phyloP scores from a whole-genome alignment of 106 monocot species.

The Posidonia australis region DNA sequence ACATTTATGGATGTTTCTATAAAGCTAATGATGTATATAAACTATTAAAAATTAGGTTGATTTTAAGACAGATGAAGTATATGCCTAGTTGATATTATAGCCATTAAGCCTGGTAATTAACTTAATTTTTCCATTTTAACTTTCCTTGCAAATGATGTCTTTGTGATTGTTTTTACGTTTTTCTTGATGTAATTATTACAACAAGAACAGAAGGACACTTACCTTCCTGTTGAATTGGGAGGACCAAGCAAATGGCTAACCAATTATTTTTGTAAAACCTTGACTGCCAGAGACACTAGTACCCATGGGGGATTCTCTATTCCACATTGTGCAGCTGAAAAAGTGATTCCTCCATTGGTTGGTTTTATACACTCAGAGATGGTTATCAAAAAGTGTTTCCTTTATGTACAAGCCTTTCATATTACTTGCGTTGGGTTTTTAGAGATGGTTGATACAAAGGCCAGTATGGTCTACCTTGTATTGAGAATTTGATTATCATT shows the following conservation, averaged over 20 bases:
- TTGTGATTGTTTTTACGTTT: too few relatives aligned
- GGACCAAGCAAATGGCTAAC: conserved; percentile 36
- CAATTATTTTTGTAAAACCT: too few relatives aligned
- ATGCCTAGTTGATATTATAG: conserved; percentile 88
- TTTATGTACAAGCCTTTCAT: too few relatives aligned
- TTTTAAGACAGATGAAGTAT: conserved; percentile 90
- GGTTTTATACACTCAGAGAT: not conserved
- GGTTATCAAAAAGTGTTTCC: not conserved
- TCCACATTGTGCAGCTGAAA: conserved; percentile 67
- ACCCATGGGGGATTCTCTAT: conserved; percentile 78
- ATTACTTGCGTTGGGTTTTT: too few relatives aligned
- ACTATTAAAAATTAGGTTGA: conserved; percentile 45
- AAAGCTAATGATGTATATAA: not conserved
- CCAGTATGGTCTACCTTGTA: too few relatives aligned
- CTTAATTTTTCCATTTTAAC: too few relatives aligned
- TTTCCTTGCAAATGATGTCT: too few relatives aligned
- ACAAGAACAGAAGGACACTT: conserved; percentile 55
- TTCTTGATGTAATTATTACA: too few relatives aligned
- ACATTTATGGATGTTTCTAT: too few relatives aligned
- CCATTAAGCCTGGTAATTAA: too few relatives aligned
- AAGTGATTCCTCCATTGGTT: conserved; percentile 65
- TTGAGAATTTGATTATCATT: too few relatives aligned
- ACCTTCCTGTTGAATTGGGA: conserved; percentile 41
- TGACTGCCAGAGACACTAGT: conserved; percentile 74
- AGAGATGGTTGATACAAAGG: too few relatives aligned